Base-by-base conservation (phyloP, 139 green algal genomes). In the Pleodorina starrii region DNA sequence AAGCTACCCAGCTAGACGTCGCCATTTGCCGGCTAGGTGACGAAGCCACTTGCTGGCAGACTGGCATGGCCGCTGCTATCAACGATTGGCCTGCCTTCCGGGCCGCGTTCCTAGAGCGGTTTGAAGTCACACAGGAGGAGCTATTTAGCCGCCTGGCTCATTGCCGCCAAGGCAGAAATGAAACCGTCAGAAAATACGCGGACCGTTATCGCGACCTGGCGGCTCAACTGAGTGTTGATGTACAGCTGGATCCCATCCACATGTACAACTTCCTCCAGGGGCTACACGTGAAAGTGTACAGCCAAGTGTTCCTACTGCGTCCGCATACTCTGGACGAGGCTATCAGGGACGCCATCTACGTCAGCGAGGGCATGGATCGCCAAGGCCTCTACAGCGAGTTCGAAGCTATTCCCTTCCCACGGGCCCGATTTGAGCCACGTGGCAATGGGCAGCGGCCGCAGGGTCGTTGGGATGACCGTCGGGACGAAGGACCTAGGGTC, bases 221-320 rank as follows among this genome's bases (percentile, higher is more conserved):
- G 7, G 44, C 44, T 11, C 74, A 82, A 29, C 44, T 82, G 11
- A 11, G 16, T 10, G 29, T 82, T 42, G 44, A 63, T 44, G n/a
- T 27, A n/a, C 44, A 43, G 35, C 44, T 29, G 23, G 74, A 82
- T 29, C 74, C 74, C 5, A 43, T 43, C 36, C 46, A 82, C 27
- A 42, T 82, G 44, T 66, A 82, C 74, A 82, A 63, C 74, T 82
- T 82, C n/a, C 10, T 66, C n/a, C 44, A 43, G 27, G 74, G 74
- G 6, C 44, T 82, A 27, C 5, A 42, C 27, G 7, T 21, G 19
- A n/a, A n/a, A n/a, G n/a, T n/a, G n/a, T n/a, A n/a, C n/a, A 44
- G 21, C 44, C 43, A 82, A 44, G 74, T 82, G 29, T 82, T 57
- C 25, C 36, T 73, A 7, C 51, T 85, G 78, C 5, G 38, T 11